A percentile compares a stretch with the other conserved stretches of the same genome.
Conservation (phyloP, 345 rosid genomes). For the Eucalyptus microcorys region DNA sequence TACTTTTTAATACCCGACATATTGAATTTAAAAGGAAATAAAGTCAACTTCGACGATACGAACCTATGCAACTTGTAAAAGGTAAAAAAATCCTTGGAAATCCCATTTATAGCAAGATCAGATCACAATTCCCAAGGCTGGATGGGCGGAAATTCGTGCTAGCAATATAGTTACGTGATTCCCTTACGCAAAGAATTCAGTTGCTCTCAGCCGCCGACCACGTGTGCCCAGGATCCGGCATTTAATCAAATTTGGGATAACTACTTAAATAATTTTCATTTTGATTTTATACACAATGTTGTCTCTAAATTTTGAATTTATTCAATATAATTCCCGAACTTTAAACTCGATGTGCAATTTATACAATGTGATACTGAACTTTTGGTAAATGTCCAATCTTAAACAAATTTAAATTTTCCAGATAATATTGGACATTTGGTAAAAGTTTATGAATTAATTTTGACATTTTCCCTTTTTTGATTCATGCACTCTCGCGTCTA, state of each 20-base stretch:
- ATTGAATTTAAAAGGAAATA: neutral
- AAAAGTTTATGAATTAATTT: no score
- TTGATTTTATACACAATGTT: no score
- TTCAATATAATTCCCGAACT: no score
- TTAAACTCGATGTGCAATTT: no score
- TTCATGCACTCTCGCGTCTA: neutral
- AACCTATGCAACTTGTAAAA: neutral
- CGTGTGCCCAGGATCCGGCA: neutral
- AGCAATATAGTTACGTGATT: neutral
- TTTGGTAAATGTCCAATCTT: neutral
- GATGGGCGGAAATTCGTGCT: neutral
- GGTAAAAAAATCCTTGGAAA: neutral
- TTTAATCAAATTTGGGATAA: neutral
- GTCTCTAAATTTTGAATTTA: no score
- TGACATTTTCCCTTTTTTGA: neutral
- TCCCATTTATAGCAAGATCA: neutral
- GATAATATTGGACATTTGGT: neutral
- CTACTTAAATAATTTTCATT: no score
- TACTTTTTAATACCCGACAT: neutral
- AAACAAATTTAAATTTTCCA: no score
- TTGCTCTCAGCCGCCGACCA: neutral
- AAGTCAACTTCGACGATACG: neutral
- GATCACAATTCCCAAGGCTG: neutral
- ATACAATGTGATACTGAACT: no score
- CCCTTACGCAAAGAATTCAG: neutral